Evolutionary conservation across 495 filamentous ascomycete species (phyloP).

Genomic region (Xylaria castorea): DNA sequence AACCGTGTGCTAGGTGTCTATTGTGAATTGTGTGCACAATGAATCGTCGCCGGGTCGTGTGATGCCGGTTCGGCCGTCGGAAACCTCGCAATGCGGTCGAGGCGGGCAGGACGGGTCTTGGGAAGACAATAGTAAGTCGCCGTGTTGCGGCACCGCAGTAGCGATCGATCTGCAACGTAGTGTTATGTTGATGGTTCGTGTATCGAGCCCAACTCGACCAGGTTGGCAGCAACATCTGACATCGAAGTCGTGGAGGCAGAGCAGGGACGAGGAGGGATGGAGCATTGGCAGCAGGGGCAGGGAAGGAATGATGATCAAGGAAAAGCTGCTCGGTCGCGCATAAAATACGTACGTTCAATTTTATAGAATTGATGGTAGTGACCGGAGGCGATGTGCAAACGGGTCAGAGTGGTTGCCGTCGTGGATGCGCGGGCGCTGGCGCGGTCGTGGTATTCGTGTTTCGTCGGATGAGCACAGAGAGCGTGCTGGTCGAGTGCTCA

Average conservation of each 20-base stretch:
- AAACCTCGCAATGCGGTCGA: slow-evolving; percentile 26
- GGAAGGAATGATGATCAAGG: slow-evolving; percentile 5
- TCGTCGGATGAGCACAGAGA: slow-evolving; percentile 8
- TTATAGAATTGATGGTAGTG: not conserved
- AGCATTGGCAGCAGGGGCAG: not conserved
- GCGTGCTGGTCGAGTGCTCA: not conserved
- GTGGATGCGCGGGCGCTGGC: slow-evolving; percentile 10
- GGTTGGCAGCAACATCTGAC: slow-evolving; percentile 27
- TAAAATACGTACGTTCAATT: slow-evolving; percentile 21
- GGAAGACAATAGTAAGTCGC: slow-evolving; percentile 2
- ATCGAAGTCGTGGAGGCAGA: slow-evolving; percentile 19
- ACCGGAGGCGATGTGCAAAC: slow-evolving; percentile 2
- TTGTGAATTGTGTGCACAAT: slow-evolving; percentile 24
- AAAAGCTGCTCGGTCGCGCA: slow-evolving; percentile 10
- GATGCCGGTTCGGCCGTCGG: slow-evolving; percentile 29
- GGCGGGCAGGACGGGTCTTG: slow-evolving; percentile 2
- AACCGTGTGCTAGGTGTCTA: slow-evolving; percentile 21
- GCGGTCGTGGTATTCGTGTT: not conserved
- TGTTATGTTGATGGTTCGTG: slow-evolving; percentile 20
- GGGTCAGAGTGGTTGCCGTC: not conserved
- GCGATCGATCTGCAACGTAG: slow-evolving; percentile 13
- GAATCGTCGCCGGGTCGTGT: slow-evolving; percentile 30
- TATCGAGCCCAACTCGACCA: slow-evolving; percentile 15
- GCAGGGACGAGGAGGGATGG: not conserved
- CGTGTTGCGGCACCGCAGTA: slow-evolving; percentile 14